Percentiles rank a stretch among this genome's conserved stretches.
Evolutionary conservation across 352 stramenopile genomes (phyloP).

Genomic region (Pythium dissotocum): DNA sequence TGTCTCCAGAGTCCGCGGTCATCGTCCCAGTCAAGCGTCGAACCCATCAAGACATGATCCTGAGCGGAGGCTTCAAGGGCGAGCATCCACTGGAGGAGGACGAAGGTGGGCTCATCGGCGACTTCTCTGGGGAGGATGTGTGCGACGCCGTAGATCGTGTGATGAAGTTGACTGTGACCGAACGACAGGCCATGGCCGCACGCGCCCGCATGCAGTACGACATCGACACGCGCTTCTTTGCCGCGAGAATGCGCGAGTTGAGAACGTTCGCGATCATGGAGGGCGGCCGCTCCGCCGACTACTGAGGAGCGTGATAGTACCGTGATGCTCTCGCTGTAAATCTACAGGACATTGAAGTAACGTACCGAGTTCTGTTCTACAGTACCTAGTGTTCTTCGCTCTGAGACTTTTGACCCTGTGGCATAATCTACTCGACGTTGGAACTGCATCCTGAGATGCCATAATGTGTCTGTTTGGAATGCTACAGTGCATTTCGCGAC

Average conservation of each 20-base stretch:
- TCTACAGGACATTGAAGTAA: too few relatives aligned
- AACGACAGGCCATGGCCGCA: neutral
- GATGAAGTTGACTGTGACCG: neutral
- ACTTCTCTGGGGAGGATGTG: neutral
- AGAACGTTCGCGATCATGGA: neutral
- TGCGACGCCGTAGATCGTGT: neutral
- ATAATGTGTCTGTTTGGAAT: too few relatives aligned
- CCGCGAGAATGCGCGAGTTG: neutral
- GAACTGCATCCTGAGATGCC: too few relatives aligned
- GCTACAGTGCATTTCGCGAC: too few relatives aligned
- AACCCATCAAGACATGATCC: neutral
- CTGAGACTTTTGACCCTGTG: too few relatives aligned
- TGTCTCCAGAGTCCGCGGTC: neutral
- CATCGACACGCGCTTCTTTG: neutral
- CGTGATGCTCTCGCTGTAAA: too few relatives aligned
- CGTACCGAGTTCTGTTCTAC: too few relatives aligned
- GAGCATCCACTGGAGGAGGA: neutral
- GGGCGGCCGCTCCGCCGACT: neutral
- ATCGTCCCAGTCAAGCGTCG: neutral
- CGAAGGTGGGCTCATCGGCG: neutral
- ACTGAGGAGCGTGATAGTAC: neutral
- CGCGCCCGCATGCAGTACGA: neutral
- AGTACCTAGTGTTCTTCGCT: too few relatives aligned
- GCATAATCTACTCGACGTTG: too few relatives aligned
- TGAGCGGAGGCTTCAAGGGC: neutral